Percentiles rank a stretch among this genome's conserved stretches.
These are phyloP conservation scores for Calocybe gangraenosa DNA, from an alignment of 768 basidiomycete species.

Conservation along the genomic window DNA sequence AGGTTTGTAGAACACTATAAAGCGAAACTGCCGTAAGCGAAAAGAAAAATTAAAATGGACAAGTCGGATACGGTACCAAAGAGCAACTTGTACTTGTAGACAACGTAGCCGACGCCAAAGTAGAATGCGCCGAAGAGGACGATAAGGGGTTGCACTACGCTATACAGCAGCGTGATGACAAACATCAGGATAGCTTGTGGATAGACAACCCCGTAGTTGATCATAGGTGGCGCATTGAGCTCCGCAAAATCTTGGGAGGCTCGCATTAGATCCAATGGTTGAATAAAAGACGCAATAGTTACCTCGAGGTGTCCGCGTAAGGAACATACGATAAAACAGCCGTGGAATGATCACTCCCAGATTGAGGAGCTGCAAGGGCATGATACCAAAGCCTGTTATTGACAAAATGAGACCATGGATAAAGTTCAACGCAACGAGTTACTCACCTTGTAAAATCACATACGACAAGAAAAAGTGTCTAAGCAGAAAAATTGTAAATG, in stretches of 20 bases:
- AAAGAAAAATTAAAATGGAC: background rate
- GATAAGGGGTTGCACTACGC: constrained; percentile 93
- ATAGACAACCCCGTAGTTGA: constrained; percentile 96
- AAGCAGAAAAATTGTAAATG: constrained; percentile 6
- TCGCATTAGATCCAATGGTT: background rate
- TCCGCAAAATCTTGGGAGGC: constrained; percentile 81
- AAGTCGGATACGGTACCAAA: constrained; percentile 62
- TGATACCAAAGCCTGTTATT: constrained; percentile 74
- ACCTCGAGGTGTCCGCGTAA: constrained; percentile 91
- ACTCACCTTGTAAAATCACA: constrained; percentile 74
- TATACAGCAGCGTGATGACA: constrained; percentile 91
- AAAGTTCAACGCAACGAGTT: constrained; percentile 5
- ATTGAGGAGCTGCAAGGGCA: constrained; percentile 94
- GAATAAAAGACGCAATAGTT: constrained; percentile 8
- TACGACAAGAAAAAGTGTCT: constrained; percentile 85
- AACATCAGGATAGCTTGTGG: constrained; percentile 96
- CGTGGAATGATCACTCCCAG: constrained; percentile 85
- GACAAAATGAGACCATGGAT: background rate
- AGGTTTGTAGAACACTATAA: constrained; percentile 92
- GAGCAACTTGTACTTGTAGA: constrained; percentile 97
- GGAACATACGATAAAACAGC: constrained; percentile 65
- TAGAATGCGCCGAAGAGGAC: constrained; percentile 94
- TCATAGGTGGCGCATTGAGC: constrained; percentile 95
- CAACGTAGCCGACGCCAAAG: constrained; percentile 93
- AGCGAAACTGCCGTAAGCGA: background rate